These are phyloP conservation scores for Penicillium paradoxum DNA, from an alignment of 495 filamentous ascomycete genomes.

Conservation along the genomic window DNA sequence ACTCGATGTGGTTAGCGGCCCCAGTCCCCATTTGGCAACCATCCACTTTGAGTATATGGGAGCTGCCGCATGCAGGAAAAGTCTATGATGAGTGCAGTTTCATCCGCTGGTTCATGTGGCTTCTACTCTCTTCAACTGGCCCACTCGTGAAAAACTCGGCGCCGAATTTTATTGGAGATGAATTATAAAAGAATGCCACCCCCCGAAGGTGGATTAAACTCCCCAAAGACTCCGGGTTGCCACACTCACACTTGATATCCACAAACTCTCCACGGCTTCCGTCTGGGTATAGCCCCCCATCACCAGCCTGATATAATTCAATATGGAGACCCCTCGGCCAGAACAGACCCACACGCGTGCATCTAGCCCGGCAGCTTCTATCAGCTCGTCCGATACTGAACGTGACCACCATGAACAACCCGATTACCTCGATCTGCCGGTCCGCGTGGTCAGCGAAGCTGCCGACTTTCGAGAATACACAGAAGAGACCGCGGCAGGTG, in stretches of 20 bases:
- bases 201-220: background rate
- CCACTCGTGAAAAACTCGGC: slow-evolving; percentile 4
- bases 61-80: background rate
- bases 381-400: slow-evolving; percentile 12
- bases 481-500: slow-evolving; percentile 52
- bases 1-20: slow-evolving; percentile 18
- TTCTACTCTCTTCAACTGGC: background rate
- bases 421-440: slow-evolving; percentile 50
- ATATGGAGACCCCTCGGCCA: slow-evolving; percentile 14
- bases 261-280: background rate
- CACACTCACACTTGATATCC: background rate
- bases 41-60: background rate
- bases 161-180: background rate
- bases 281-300: slow-evolving; percentile 4
- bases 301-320: slow-evolving; percentile 2
- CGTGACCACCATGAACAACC: slow-evolving; percentile 5
- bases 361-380: slow-evolving; percentile 24
- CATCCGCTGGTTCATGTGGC: slow-evolving; percentile 2
- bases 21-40: slow-evolving; percentile 20
- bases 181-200: slow-evolving; percentile 13
- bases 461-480: slow-evolving; percentile 64
- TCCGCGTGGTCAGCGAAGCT: slow-evolving; percentile 52
- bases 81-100: background rate
- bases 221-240: background rate
- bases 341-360: slow-evolving; percentile 10